Evolutionary conservation across 768 basidiomycete species (phyloP).

Genomic region (Leccinum uliginosum): DNA sequence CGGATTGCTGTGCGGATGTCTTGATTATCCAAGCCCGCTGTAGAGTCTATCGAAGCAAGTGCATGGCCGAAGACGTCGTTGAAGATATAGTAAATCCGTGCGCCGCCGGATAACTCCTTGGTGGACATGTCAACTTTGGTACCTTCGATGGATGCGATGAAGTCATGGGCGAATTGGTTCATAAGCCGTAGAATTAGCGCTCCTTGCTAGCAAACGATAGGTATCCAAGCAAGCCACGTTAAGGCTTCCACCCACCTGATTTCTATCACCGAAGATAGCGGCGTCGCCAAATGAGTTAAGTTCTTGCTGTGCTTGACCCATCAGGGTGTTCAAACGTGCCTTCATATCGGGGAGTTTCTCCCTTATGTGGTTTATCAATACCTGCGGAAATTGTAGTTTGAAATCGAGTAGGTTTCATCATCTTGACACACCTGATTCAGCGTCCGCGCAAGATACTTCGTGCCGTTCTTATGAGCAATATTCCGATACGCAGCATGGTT

Average conservation of each 20-base stretch:
- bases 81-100: constrained; percentile 99
- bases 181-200: constrained; percentile 89
- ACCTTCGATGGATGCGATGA: constrained; percentile 95
- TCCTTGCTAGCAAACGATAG: constrained; percentile 56
- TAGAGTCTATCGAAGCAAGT: constrained; percentile 84
- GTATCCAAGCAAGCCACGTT: constrained; percentile 7
- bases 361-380: constrained; percentile 94
- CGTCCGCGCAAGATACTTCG: constrained; percentile 87
- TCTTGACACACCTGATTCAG: constrained; percentile 73
- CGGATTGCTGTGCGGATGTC: constrained; percentile 98
- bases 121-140: constrained; percentile 95
- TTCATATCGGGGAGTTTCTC: constrained; percentile 99
- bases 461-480: constrained; percentile 97
- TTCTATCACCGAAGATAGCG: constrained; percentile 86
- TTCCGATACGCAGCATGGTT: constrained; percentile 90
- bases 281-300: constrained; percentile 94
- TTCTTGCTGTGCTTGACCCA: constrained; percentile 99
- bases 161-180: constrained; percentile 98
- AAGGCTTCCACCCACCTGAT: constrained; percentile 47
- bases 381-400: constrained; percentile 41
- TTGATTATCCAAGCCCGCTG: constrained; percentile 83
- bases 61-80: constrained; percentile 97
- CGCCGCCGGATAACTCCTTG: constrained; percentile 96
- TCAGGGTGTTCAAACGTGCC: constrained; percentile 92
- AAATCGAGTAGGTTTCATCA: not conserved